phyloP scores from a whole-genome alignment of 768 basidiomycete genomes.

The Daedaleopsis nitida region DNA sequence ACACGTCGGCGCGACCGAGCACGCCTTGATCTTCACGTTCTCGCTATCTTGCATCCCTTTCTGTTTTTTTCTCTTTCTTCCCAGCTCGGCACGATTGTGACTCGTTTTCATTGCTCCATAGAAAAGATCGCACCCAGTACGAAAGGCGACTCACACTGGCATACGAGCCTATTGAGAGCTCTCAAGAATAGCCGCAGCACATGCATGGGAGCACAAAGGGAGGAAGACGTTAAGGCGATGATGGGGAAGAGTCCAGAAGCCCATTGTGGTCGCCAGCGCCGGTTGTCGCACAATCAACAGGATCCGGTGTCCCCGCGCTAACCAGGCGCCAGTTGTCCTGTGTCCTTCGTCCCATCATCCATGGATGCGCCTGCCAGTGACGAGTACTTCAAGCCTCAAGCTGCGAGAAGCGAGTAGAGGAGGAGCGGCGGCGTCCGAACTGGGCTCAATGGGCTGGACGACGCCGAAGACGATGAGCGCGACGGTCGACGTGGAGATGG shows the following conservation, averaged over 20 bases:
- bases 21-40: no score
- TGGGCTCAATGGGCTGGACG: not conserved
- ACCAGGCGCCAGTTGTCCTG: no score
- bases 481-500: constrained; percentile 11
- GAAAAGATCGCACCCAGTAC: no score
- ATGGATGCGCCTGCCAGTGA: not conserved
- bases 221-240: constrained; percentile 8
- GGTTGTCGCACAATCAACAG: constrained; percentile 10
- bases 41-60: no score
- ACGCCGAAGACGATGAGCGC: constrained; percentile 1
- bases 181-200: not conserved
- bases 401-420: not conserved
- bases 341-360: not conserved
- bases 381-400: not conserved
- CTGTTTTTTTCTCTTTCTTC: no score
- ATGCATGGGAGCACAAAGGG: constrained; percentile 4
- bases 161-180: no score
- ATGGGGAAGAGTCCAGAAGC: constrained; percentile 15
- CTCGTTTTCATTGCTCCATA: no score
- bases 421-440: not conserved
- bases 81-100: no score
- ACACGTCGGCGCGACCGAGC: no score
- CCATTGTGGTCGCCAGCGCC: constrained; percentile 17
- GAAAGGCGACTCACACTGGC: no score
- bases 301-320: not conserved